A percentile compares a stretch with the other conserved stretches of the same genome.
phyloP scores from a whole-genome alignment of 108 stramenopile genomes.

The Skeletonema marinoi region DNA sequence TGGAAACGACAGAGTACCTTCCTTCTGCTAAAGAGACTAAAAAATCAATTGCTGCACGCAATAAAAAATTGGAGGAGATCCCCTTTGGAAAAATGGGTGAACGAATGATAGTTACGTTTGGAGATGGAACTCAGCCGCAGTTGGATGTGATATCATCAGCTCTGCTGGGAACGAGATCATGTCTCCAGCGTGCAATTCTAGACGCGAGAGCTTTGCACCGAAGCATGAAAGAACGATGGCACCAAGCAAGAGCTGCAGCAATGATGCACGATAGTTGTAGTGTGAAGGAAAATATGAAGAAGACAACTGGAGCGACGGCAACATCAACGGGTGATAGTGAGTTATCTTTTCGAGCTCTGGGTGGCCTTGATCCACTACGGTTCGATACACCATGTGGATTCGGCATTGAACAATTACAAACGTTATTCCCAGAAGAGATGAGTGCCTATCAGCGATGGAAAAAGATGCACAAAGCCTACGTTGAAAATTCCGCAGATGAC shows the following conservation, averaged over 20 bases:
- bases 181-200: constrained; percentile 64
- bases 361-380: constrained; percentile 44
- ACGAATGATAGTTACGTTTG: constrained; percentile 82
- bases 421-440: constrained; percentile 84
- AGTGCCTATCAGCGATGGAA: constrained; percentile 78
- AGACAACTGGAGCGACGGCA: constrained; percentile 10
- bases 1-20: constrained; percentile 12
- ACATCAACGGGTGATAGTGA: constrained; percentile 35
- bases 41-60: constrained; percentile 3
- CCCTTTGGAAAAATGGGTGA: constrained; percentile 75
- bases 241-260: constrained; percentile 36
- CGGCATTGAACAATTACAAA: constrained; percentile 58
- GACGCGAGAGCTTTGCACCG: constrained; percentile 79
- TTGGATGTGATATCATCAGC: constrained; percentile 58
- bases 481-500: constrained; percentile 26
- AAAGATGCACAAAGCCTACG: constrained; percentile 70
- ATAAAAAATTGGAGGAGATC: constrained; percentile 52
- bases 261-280: constrained; percentile 10
- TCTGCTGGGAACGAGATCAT: constrained; percentile 61
- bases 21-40: constrained; percentile 1
- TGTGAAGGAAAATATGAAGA: constrained; percentile 14
- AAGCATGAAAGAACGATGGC: constrained; percentile 37
- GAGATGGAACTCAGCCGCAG: constrained; percentile 66
- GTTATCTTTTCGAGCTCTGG: constrained; percentile 60
- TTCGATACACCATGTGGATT: constrained; percentile 66